A percentile compares a stretch with the other conserved stretches of the same genome.
These are phyloP conservation scores for Raphanus hybrid DNA, from an alignment of 441 rosid genomes.

Conservation along the genomic window DNA sequence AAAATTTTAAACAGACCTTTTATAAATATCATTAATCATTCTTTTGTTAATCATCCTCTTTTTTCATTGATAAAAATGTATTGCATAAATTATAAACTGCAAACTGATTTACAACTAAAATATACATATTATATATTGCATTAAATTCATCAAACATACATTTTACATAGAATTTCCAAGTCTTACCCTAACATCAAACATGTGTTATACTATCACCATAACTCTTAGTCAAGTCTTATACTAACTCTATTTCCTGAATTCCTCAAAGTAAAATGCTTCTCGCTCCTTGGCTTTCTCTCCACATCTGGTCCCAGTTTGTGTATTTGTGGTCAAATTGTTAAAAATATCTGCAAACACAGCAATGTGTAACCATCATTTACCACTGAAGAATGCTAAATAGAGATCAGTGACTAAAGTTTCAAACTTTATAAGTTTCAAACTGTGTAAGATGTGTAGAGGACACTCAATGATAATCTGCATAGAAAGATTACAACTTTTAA, in stretches of 20 bases:
- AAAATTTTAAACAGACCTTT: too few relatives aligned
- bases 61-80: too few relatives aligned
- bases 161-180: background rate
- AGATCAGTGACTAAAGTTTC: background rate
- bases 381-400: background rate
- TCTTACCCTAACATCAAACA: background rate
- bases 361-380: background rate
- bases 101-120: too few relatives aligned
- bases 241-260: background rate
- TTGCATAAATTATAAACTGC: background rate
- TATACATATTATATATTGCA: background rate
- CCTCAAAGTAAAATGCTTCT: background rate
- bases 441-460: too few relatives aligned
- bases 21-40: too few relatives aligned
- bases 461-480: too few relatives aligned
- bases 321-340: too few relatives aligned
- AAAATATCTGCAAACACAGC: background rate
- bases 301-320: background rate
- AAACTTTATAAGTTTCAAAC: too few relatives aligned
- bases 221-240: background rate
- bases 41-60: too few relatives aligned
- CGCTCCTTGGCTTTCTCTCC: background rate
- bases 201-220: background rate
- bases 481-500: too few relatives aligned
- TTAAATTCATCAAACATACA: background rate